Conservation (phyloP, 1,139 yeast species). For the Magnusiomyces sp. region DNA sequence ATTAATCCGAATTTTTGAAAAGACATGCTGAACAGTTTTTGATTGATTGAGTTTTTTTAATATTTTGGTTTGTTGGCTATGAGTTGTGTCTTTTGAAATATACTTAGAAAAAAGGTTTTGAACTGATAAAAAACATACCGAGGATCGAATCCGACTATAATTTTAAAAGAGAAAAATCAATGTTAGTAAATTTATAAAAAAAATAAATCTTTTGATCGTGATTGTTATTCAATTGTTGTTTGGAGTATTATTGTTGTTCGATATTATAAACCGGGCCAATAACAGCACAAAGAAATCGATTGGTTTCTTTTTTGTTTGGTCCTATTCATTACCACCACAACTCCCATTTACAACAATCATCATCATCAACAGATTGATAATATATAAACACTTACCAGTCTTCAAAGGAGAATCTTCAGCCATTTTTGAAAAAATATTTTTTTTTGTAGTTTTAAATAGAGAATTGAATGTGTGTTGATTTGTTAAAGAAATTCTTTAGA, state of each 20-base stretch:
- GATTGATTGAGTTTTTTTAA: not conserved
- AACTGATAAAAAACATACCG: conserved; percentile 10
- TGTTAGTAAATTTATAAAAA: not conserved
- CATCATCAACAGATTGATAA: not conserved
- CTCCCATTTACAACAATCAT: not conserved
- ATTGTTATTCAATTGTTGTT: not conserved
- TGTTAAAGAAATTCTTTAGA: not conserved
- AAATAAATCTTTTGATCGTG: conserved; percentile 3
- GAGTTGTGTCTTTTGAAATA: not conserved
- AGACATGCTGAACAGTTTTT: not conserved
- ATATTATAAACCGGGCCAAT: not conserved
- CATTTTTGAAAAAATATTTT: conserved; percentile 13
- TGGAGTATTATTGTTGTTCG: not conserved
- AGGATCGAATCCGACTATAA: conserved; percentile 15
- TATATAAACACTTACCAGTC: conserved; percentile 65
- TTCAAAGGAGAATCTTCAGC: conserved; percentile 44
- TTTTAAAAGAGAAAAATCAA: too few species aligned
- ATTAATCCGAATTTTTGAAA: not conserved
- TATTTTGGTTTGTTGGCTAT: not conserved
- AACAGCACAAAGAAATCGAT: not conserved
- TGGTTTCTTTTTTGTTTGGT: not conserved
- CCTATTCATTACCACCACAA: not conserved
- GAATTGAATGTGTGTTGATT: not conserved
- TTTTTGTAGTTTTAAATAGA: too few species aligned
- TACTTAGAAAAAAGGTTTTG: not conserved